A percentile compares a stretch with the other conserved stretches of the same genome.
Evolutionary conservation across 305 asterid genomes (phyloP).

Genomic region (Rubia tinctorum): DNA sequence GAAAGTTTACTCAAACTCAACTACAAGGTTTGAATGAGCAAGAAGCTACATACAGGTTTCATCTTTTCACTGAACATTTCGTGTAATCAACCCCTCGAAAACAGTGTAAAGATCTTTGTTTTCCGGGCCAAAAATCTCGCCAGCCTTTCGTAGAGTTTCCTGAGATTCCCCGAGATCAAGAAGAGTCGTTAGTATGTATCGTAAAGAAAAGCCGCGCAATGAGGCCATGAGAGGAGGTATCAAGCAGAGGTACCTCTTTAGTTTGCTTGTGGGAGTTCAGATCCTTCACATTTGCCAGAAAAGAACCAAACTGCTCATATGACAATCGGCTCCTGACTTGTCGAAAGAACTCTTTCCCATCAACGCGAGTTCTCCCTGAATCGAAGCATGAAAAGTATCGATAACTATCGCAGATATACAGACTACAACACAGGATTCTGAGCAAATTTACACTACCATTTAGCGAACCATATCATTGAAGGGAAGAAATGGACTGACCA

Average conservation of each 20-base stretch:
- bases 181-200: not conserved
- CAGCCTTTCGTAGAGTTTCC: constrained; percentile 87
- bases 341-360: constrained; percentile 97
- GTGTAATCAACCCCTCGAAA: constrained; percentile 76
- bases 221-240: constrained; percentile 10
- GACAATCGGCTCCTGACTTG: constrained; percentile 90
- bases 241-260: constrained; percentile 47
- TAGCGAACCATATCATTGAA: not conserved
- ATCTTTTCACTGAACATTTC: constrained; percentile 48
- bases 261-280: constrained; percentile 95
- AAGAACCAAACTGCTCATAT: constrained; percentile 85
- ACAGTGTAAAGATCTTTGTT: constrained; percentile 79
- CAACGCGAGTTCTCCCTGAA: constrained; percentile 89
- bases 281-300: constrained; percentile 91
- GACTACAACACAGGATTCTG: not conserved
- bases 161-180: constrained; percentile 20
- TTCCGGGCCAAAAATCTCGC: constrained; percentile 81
- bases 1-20: not conserved
- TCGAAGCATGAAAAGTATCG: constrained; percentile 4
- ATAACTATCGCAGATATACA: not conserved
- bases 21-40: not conserved
- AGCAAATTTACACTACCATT: not conserved
- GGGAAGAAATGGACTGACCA: constrained; percentile 38
- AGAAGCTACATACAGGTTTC: constrained; percentile 5
- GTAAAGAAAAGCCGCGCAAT: not conserved